Conservation (phyloP, 768 basidiomycete species). For the Leccinum variicolor region DNA sequence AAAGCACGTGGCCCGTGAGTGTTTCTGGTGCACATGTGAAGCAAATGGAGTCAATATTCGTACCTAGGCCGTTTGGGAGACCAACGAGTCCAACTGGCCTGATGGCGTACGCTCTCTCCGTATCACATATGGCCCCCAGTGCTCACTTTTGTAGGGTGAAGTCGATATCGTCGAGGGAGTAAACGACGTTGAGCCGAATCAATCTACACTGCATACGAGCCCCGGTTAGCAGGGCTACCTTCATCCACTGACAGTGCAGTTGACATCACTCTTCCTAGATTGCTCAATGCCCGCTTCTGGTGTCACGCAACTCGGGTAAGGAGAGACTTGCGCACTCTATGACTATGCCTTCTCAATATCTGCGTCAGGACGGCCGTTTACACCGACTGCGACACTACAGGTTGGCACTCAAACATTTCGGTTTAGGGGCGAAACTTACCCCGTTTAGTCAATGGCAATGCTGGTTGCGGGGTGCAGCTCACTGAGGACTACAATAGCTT, state of each 20-base stretch:
- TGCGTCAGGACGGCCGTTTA: slow-evolving; percentile 14
- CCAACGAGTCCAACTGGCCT: slow-evolving; percentile 23
- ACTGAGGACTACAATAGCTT: slow-evolving; percentile 25
- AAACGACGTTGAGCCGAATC: slow-evolving; percentile 51
- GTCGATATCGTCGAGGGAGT: slow-evolving; percentile 39
- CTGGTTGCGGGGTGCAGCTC: slow-evolving; percentile 36
- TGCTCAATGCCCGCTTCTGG: slow-evolving; percentile 27
- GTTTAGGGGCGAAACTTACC: neutral
- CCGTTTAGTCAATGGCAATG: slow-evolving; percentile 27
- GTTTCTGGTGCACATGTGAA: neutral
- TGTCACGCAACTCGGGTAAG: slow-evolving; percentile 26
- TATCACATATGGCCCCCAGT: neutral
- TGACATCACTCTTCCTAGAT: slow-evolving; percentile 8
- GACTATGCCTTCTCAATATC: neutral
- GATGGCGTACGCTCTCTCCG: slow-evolving; percentile 13
- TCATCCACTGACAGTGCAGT: neutral
- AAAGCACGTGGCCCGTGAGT: slow-evolving; percentile 37
- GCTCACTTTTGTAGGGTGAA: slow-evolving; percentile 22
- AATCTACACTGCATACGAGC: slow-evolving; percentile 55
- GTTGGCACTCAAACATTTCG: slow-evolving; percentile 1
- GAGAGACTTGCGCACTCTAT: neutral
- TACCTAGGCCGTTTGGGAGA: slow-evolving; percentile 30
- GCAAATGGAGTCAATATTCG: slow-evolving; percentile 8
- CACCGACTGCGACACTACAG: slow-evolving; percentile 24
- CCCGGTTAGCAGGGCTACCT: slow-evolving; percentile 31